These are phyloP conservation scores for Pichia paraexigua DNA, from an alignment of 805 yeast genomes.

Conservation along the genomic window DNA sequence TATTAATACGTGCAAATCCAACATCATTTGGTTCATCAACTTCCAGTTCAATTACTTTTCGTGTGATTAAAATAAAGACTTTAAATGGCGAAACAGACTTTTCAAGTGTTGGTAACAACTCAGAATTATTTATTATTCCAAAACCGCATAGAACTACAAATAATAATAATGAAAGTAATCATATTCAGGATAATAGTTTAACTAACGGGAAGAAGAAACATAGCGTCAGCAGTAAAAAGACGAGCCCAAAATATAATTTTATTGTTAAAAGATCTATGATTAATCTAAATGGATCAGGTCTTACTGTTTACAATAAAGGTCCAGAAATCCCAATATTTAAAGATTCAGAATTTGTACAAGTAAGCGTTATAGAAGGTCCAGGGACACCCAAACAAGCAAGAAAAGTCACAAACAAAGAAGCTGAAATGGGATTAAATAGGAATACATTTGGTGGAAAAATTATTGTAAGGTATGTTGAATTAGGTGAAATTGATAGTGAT, in stretches of 20 bases:
- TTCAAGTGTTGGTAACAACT: slow-evolving; percentile 36
- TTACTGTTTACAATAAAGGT: slow-evolving; percentile 3
- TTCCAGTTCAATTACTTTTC: slow-evolving; percentile 45
- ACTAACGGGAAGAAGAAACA: slow-evolving; percentile 19
- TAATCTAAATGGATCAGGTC: background rate
- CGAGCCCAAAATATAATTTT: background rate
- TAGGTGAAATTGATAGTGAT: background rate
- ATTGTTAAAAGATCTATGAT: slow-evolving; percentile 5
- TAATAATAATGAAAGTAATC: background rate
- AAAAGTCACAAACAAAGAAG: slow-evolving; percentile 8
- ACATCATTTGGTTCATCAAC: slow-evolving; percentile 34
- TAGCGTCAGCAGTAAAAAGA: slow-evolving; percentile 26
- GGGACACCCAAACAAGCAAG: slow-evolving; percentile 23
- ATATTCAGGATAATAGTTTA: slow-evolving; percentile 16
- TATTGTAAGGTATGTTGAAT: slow-evolving; percentile 9
- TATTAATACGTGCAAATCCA: slow-evolving; percentile 66
- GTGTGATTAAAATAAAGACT: slow-evolving; percentile 38
- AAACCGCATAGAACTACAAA: slow-evolving; percentile 30
- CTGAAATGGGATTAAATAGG: slow-evolving; percentile 10
- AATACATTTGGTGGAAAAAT: slow-evolving; percentile 7
- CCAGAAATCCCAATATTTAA: slow-evolving; percentile 25
- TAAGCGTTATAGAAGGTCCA: slow-evolving; percentile 48
- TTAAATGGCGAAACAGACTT: slow-evolving; percentile 15
- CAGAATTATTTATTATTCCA: slow-evolving; percentile 57
- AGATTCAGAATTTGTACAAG: slow-evolving; percentile 38